Percentiles rank a stretch among this genome's conserved stretches.
Conservation (phyloP, 2,329 filamentous ascomycete genomes). For the Zymoseptoria pseudotritici region DNA sequence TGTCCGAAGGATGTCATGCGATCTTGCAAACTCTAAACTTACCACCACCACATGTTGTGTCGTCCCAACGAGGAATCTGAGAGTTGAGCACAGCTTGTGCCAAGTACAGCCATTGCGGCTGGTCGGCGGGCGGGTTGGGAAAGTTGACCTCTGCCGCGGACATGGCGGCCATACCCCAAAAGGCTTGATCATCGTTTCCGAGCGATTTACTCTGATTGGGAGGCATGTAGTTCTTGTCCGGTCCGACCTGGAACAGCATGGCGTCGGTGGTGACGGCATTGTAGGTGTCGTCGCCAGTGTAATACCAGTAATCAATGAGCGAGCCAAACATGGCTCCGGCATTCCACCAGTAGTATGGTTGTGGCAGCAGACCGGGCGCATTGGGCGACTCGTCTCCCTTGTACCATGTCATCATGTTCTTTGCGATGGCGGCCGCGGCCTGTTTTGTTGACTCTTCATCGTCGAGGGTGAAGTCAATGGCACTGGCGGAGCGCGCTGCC, state of each 20-base stretch:
- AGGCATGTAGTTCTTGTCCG: slow-evolving; percentile 53
- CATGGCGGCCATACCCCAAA: slow-evolving; percentile 53
- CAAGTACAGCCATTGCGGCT: slow-evolving; percentile 41
- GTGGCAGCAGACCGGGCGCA: slow-evolving; percentile 50
- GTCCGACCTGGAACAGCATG: slow-evolving; percentile 54
- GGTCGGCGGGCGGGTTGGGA: slow-evolving; percentile 34
- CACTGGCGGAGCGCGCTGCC: slow-evolving; percentile 3
- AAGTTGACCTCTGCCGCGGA: slow-evolving; percentile 48
- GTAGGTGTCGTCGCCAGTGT: slow-evolving; percentile 58
- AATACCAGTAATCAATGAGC: slow-evolving; percentile 63
- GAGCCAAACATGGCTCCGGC: slow-evolving; percentile 57
- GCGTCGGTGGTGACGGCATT: slow-evolving; percentile 53
- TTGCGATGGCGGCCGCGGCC: slow-evolving; percentile 36
- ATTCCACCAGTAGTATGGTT: slow-evolving; percentile 71
- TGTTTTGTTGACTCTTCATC: slow-evolving; percentile 34
- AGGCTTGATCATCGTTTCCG: slow-evolving; percentile 52
- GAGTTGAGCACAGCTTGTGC: slow-evolving; percentile 38
- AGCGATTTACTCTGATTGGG: slow-evolving; percentile 31
- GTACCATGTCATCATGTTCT: slow-evolving; percentile 43
- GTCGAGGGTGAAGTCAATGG: slow-evolving; percentile 12
- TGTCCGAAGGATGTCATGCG: slow-evolving; percentile 8
- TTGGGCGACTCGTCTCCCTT: slow-evolving; percentile 41
- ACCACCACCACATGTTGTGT: slow-evolving; percentile 31
- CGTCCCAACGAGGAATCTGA: slow-evolving; percentile 34
- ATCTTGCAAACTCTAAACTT: slow-evolving; percentile 14